Evolutionary conservation across 768 basidiomycete genomes (phyloP), one percentile per base, ranked within the genome.

Genomic region (Phlebiopsis gigantea): DNA sequence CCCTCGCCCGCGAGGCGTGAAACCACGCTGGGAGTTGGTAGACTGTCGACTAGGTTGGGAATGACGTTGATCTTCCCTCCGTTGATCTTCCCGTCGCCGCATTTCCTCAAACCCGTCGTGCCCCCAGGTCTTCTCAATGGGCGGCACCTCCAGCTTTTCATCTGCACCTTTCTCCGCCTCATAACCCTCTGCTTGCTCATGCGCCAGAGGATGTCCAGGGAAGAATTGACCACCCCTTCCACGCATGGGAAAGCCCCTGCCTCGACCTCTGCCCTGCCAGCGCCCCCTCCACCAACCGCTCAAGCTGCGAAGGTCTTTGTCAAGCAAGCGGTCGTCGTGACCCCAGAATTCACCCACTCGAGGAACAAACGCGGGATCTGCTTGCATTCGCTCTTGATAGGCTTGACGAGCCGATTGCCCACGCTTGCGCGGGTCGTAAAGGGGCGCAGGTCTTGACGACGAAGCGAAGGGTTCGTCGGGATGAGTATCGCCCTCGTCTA

Each of bases 291-390:
- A 93, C 91, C 90, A 93, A 1, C 83, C 84, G 72, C 89, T 92
- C 45, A 94, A 71, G 66, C 85, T 87, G 42, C 92, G 82, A 42
- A 91, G 71, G 59, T 90, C 84, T 69, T 90, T 90, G 70, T 90
- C 87, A 67, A 92, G 74, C 54, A 93, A 73, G 46, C 94, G 85
- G 68, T 96, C 93, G 69, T 97, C 94, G 67, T 97, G 94, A 4
- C 90, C 86, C 93, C 92, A 97, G 67, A 97, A 97, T 60, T 87
- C 87, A 54, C 94, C 94, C 22, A 95, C 88, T 24, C 85, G 88
- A 22, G 94, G 94, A 26, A 92, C 88, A 68, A 86, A 93, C 1
- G 91, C 90, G 1, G 94, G 93, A 68, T 97, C 94, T 10, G 72
- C 76, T 56, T 91, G 86, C 24, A 96, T 76, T 28, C 87, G 84